Evolutionary conservation across 441 rosid genomes (phyloP), one percentile per base, ranked within the genome.

Genomic region (Syzygium syzygioides): DNA sequence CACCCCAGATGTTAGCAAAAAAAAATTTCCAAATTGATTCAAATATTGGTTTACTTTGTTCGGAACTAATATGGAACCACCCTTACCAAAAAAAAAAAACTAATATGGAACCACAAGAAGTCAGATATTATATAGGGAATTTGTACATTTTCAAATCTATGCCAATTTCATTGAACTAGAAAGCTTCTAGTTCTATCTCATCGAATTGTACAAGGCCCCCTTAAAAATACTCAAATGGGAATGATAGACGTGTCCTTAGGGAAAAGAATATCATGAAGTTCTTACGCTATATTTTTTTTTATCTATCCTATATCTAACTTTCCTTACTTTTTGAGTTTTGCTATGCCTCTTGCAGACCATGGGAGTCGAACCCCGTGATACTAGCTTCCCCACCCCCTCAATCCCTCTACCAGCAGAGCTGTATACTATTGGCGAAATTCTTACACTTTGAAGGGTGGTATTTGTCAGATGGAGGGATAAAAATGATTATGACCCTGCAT

Each of bases 391-490:
- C 9, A 41, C 9, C 48, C 48, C 48, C 9, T 7, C 9, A 45
- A 45, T 45, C 9, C 48, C 9, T 45, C 9, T 7, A 45, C 48
- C 48, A 45, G 9, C 9, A 45, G 2, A 7, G 48, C 48, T 7
- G 9, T 1, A 8, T 45, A 45, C 48, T 45, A 45, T 7, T 45
- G 9, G n/a, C 6, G 32, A 60, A 60, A 17, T 60, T 60, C 19
- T 62, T n/a, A 62, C 34, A 59, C 68, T 62, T 62, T 28, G 34
- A 19, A 62, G 6, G 3, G 34, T n/a, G 68, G 34, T 14, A 62
- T 62, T 4, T 3, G 34, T 62, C 68, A n/a, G 6, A n/a, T 9
- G 68, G 0, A n/a, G 19, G 18, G 34, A 62, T 62, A 0, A 3
- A n/a, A 13, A 28, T 62, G 68, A n/a, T 62, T n/a, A 62, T 14